Evolutionary conservation across 495 filamentous ascomycete genomes (phyloP), one percentile per base, ranked within the genome.

Genomic region (Hyaloscypha bicolor): DNA sequence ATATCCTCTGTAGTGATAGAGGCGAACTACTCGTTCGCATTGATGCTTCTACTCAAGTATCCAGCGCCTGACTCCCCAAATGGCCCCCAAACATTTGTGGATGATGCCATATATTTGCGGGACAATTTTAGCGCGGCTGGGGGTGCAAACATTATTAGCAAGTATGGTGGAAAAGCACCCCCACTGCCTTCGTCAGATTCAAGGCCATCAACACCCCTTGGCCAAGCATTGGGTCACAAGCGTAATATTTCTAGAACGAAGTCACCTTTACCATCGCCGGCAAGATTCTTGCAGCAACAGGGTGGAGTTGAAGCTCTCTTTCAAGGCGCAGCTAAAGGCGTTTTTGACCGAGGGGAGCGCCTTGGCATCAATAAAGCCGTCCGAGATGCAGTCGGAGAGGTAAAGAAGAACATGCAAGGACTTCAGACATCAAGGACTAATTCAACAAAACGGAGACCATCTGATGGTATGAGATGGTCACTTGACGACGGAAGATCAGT

Each of bases 321-420:
- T 39, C 91, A 94, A 71, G 92, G 93, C 48, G 93, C 95, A 14
- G 93, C 94, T 5, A 89, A 90, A 71, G 89, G 88, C 48, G 88
- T 98, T 19, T 87, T 96, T 62, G 88, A 91, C 57, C 87, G 89
- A 9, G 88, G 94, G 51, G 94, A 97, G 73, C 86, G 88, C 64
- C 92, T 94, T 77, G 93, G 94, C 4, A 89, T 98, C 35, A 93
- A 93, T 68, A 92, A 93, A 76, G 93, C 92, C 12, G 90, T 99
- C 12, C 88, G 94, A 22, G 93, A 94, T 66, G 94, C 95, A 5
- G 87, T 97, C 63, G 91, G 85, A 16, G 93, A 97, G 79, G 91
- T 94, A 3, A 85, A 83, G 68, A 89, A 84, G 71, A 90, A 89
- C 67, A 87, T 93, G 68, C 86, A 91, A 63, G 70, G 68, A 6